These are phyloP conservation scores for Trichophaea hybrida DNA, from an alignment of 2,329 filamentous ascomycete genomes.

Conservation along the genomic window DNA sequence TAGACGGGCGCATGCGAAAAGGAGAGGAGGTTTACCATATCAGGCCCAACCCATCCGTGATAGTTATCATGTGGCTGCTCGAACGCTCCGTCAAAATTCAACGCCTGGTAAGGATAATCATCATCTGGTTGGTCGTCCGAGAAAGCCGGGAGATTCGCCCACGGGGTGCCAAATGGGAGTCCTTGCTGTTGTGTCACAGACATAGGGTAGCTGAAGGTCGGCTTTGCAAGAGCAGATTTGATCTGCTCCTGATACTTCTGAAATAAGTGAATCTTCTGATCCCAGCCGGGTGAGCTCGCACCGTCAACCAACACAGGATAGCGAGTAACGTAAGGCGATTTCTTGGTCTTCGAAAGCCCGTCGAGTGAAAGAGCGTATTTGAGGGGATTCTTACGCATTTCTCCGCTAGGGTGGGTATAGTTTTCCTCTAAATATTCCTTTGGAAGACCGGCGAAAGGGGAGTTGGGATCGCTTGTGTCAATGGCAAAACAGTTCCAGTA, in stretches of 20 bases:
- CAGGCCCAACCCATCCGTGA: constrained; percentile 15
- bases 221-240: neutral
- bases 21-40: neutral
- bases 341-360: constrained; percentile 2
- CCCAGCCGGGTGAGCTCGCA: neutral
- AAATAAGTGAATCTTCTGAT: constrained; percentile 5
- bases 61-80: constrained; percentile 16
- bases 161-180: constrained; percentile 9
- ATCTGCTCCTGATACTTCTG: constrained; percentile 12
- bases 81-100: constrained; percentile 14
- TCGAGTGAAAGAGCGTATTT: constrained; percentile 8
- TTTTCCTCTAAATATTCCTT: constrained; percentile 11
- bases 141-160: constrained; percentile 15
- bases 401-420: constrained; percentile 13
- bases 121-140: neutral
- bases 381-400: constrained; percentile 10
- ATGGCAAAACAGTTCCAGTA: constrained; percentile 17
- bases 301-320: neutral
- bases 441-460: constrained; percentile 10
- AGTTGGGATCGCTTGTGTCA: constrained; percentile 9
- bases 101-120: neutral
- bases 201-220: constrained; percentile 8
- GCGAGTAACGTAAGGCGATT: neutral
- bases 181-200: neutral
- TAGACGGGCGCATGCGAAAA: neutral